Percentiles rank a stretch among this genome's conserved stretches.
phyloP scores from a whole-genome alignment of 176 grass and related monocot genomes.

The Oryza glumipatula region DNA sequence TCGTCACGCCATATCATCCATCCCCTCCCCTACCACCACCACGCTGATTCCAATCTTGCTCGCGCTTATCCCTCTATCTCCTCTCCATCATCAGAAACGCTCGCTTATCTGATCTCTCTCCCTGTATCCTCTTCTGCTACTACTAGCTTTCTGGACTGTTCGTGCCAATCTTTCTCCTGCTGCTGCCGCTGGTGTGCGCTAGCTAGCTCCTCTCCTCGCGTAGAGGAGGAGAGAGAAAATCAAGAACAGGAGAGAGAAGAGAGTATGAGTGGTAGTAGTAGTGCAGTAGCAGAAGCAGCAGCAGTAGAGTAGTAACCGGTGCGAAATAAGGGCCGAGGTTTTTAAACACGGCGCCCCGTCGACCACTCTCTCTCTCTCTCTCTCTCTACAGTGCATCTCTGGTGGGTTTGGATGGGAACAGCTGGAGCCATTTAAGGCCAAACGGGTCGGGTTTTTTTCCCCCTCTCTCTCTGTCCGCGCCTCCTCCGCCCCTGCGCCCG shows the following conservation, averaged over 20 bases:
- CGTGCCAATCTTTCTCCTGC: constrained; percentile 20
- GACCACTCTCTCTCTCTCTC: constrained; percentile 50
- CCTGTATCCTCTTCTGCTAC: not conserved
- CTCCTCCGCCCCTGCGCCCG: constrained; percentile 5
- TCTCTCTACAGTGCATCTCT: constrained; percentile 50
- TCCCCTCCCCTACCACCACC: no score
- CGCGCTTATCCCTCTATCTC: constrained; percentile 13
- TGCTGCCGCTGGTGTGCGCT: not conserved
- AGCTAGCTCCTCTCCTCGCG: not conserved
- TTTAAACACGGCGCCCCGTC: constrained; percentile 58
- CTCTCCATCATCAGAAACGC: not conserved
- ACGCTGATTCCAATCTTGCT: not conserved
- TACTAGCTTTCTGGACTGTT: not conserved
- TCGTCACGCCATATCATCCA: no score
- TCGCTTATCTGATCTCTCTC: not conserved
- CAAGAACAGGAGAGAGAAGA: not conserved
- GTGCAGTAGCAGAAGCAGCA: constrained; percentile 6
- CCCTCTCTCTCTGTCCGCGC: not conserved
- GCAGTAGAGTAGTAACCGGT: constrained; percentile 53
- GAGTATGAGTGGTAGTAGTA: not conserved
- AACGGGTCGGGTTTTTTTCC: constrained; percentile 57
- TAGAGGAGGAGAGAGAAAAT: constrained; percentile 1
- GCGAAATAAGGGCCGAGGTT: constrained; percentile 63
- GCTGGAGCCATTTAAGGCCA: constrained; percentile 80
- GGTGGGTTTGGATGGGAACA: constrained; percentile 70